A percentile compares a stretch with the other conserved stretches of the same genome.
phyloP scores from a whole-genome alignment of 2,329 filamentous ascomycete species.

The Fusarium odoratissimum region DNA sequence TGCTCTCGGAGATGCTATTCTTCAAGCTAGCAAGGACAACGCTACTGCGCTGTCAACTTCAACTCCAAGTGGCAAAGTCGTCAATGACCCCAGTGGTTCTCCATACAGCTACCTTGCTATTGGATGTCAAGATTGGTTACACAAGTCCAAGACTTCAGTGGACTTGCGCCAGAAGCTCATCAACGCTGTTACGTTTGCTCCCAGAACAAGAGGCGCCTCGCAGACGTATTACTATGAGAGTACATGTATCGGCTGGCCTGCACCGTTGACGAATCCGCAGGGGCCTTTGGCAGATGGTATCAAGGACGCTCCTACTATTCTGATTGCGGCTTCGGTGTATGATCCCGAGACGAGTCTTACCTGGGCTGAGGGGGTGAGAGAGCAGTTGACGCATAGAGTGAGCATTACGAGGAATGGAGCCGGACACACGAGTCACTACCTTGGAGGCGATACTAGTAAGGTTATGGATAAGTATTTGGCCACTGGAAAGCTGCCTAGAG shows the following conservation, averaged over 20 bases:
- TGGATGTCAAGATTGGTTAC: conserved; percentile 42
- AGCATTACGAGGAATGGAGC: conserved; percentile 41
- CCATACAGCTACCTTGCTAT: conserved; percentile 37
- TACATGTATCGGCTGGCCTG: conserved; percentile 40
- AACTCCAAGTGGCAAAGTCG: not conserved
- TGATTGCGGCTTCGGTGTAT: conserved; percentile 32
- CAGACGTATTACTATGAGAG: conserved; percentile 31
- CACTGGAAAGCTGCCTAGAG: conserved; percentile 36
- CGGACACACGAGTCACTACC: conserved; percentile 40
- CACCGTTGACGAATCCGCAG: conserved; percentile 29
- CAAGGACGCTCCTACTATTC: conserved; percentile 21
- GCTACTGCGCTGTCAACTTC: conserved; percentile 32
- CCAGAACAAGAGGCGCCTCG: conserved; percentile 30
- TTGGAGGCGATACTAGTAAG: conserved; percentile 35
- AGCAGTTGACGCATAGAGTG: conserved; percentile 36
- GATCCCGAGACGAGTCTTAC: conserved; percentile 38
- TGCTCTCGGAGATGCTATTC: conserved; percentile 20
- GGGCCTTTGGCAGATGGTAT: conserved; percentile 4
- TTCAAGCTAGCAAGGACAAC: conserved; percentile 33
- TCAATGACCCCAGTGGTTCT: conserved; percentile 2
- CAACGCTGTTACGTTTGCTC: conserved; percentile 20
- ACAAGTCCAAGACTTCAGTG: conserved; percentile 9
- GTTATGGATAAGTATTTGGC: conserved; percentile 36
- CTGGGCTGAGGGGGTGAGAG: conserved; percentile 35
- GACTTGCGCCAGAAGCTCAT: conserved; percentile 30